These are phyloP conservation scores for Apiospora phragmitis DNA, from an alignment of 2,329 filamentous ascomycete species.

Conservation along the genomic window DNA sequence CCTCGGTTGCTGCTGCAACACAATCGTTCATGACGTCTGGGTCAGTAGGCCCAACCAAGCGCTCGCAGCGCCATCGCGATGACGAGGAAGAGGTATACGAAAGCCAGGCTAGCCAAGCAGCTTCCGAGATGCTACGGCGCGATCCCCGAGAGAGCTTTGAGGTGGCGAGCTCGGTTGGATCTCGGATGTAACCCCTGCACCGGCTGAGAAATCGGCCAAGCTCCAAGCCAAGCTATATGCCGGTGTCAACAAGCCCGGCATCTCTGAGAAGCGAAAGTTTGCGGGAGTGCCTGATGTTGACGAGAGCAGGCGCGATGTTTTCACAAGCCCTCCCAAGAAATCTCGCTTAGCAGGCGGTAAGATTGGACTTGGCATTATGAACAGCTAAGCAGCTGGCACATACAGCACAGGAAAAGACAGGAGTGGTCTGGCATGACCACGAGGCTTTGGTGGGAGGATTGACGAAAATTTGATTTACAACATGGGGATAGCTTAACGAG, in stretches of 20 bases:
- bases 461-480: background rate
- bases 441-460: background rate
- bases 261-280: conserved; percentile 53
- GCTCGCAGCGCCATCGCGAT: conserved; percentile 31
- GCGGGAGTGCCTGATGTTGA: conserved; percentile 31
- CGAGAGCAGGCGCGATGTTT: conserved; percentile 35
- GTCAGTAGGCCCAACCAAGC: conserved; percentile 25
- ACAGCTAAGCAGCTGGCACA: conserved; percentile 51
- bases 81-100: conserved; percentile 66
- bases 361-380: conserved; percentile 15
- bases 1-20: conserved; percentile 51
- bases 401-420: conserved; percentile 44
- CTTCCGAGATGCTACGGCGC: conserved; percentile 71
- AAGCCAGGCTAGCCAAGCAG: conserved; percentile 76
- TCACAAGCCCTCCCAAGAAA: conserved; percentile 54
- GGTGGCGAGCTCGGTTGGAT: conserved; percentile 43
- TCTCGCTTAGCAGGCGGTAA: conserved; percentile 9
- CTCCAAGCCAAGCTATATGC: conserved; percentile 54
- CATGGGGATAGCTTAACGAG: background rate
- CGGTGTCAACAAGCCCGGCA: conserved; percentile 41
- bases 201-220: conserved; percentile 44
- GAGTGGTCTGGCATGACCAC: background rate
- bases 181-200: conserved; percentile 43
- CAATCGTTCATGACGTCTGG: conserved; percentile 36
- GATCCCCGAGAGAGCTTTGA: conserved; percentile 56